Evolutionary conservation across 2,329 filamentous ascomycete species (phyloP).

Genomic region (Akanthomyces dipterigenus): DNA sequence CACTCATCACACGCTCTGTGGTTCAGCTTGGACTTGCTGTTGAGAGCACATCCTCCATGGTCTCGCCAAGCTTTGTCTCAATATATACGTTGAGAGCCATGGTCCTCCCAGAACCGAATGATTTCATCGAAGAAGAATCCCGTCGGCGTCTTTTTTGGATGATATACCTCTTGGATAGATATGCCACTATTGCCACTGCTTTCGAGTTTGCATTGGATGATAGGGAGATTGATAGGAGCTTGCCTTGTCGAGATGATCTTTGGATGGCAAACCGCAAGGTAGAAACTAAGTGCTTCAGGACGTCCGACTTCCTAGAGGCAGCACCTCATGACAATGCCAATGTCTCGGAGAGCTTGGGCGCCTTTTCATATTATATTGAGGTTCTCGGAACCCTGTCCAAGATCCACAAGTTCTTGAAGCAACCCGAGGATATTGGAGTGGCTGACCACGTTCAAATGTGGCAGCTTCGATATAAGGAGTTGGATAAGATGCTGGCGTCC

Average conservation of each 20-base stretch:
- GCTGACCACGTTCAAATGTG: constrained; percentile 80
- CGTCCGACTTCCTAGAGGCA: constrained; percentile 36
- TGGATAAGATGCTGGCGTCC: constrained; percentile 69
- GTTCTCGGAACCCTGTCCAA: constrained; percentile 80
- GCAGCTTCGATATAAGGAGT: constrained; percentile 79
- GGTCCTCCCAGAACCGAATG: constrained; percentile 72
- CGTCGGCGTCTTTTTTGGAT: constrained; percentile 86
- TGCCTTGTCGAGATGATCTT: constrained; percentile 82
- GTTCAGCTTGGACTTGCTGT: constrained; percentile 82
- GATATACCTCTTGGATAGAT: constrained; percentile 84
- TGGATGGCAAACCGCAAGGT: constrained; percentile 79
- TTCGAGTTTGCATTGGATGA: constrained; percentile 89
- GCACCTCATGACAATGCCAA: constrained; percentile 56
- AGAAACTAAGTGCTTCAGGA: constrained; percentile 75
- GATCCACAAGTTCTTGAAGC: constrained; percentile 83
- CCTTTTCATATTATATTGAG: constrained; percentile 87
- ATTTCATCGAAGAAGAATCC: constrained; percentile 86
- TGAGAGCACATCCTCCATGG: constrained; percentile 71
- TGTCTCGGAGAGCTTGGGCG: constrained; percentile 73
- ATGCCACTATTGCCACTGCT: constrained; percentile 83
- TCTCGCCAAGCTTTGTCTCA: constrained; percentile 72
- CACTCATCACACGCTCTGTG: constrained; percentile 79
- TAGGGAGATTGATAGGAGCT: constrained; percentile 77
- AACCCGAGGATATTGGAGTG: constrained; percentile 81
- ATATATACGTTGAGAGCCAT: constrained; percentile 86